Base-by-base conservation (phyloP, 1,139 yeast genomes). In the Insectozyma bohioensis region DNA sequence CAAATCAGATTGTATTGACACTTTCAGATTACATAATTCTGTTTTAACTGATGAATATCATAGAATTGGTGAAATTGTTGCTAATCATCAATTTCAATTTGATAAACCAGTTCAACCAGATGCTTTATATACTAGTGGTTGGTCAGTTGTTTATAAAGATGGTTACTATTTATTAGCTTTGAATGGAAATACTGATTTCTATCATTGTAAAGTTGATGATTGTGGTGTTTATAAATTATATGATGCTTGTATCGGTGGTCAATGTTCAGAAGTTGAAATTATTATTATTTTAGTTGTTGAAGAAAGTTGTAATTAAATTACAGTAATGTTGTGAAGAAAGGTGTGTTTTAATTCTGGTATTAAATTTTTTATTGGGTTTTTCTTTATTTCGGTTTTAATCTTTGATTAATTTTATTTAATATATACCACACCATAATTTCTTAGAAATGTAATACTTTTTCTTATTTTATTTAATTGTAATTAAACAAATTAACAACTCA, bases 21-120 rank as follows among this genome's bases (percentile, higher is more conserved):
- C n/a, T n/a, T n/a, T 83, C 72, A 62, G 66, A 23, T 73, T 83
- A 53, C 56, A 66, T 30, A 70, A 55, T 33, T 65, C 78, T 48
- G 52, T 78, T 42, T 69, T 83, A 59, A 73, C 69, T 26, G 92
- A 83, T 20, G 56, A 73, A 35, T 47, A 63, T 38, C 86, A 86
- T 41, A 79, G 92, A 76, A 67, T 82, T 46, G 92, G 92, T 55
- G 78, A 88, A 31, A 64, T 66, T 52, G 72, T 63, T 37, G 66
- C 71, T 35, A 66, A 65, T 56, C 58, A 65, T 51, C 71, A 66
- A 51, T 65, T 66, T 62, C 71, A 65, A 51, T 63, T 66, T 40
- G 72, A 65, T 43, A 67, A 67, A 30, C 70, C 70, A 27, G 16
- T 21, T 14, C 40, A 39, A 39, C 24, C 30, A 4, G 35, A 31